Conservation (phyloP, 2,329 filamentous ascomycete species). For the Akanthomyces uredinophilus region DNA sequence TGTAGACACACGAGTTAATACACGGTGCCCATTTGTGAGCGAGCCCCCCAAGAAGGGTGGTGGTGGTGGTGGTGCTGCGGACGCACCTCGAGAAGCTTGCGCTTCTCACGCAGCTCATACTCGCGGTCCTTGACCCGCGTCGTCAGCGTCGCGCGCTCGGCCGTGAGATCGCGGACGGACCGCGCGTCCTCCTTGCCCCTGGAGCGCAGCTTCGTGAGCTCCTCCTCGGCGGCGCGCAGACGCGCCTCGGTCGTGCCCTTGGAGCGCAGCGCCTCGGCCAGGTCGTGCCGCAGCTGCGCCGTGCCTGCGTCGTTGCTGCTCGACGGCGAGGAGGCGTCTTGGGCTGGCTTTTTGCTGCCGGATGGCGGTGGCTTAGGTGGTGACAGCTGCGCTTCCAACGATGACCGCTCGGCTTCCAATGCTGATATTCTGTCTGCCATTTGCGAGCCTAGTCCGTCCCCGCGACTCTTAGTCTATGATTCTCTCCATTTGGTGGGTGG, state of each 20-base stretch:
- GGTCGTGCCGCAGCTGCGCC: constrained; percentile 59
- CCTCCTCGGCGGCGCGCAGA: constrained; percentile 56
- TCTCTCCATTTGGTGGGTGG: neutral
- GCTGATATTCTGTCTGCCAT: constrained; percentile 63
- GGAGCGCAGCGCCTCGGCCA: constrained; percentile 71
- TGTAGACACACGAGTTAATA: constrained; percentile 25
- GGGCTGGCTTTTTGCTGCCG: constrained; percentile 3
- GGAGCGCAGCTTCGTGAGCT: constrained; percentile 58
- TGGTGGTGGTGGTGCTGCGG: too few species aligned
- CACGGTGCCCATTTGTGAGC: too few species aligned
- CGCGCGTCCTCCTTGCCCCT: constrained; percentile 56
- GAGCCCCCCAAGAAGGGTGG: too few species aligned
- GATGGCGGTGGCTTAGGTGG: neutral
- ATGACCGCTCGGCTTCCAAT: constrained; percentile 54
- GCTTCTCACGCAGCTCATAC: constrained; percentile 79
- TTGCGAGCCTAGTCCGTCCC: constrained; percentile 49
- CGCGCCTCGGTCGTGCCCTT: constrained; percentile 62
- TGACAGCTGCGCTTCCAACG: constrained; percentile 28
- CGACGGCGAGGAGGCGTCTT: constrained; percentile 19
- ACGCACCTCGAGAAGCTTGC: constrained; percentile 68
- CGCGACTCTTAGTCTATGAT: constrained; percentile 17
- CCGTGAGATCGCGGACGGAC: constrained; percentile 56
- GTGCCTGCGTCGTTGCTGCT: constrained; percentile 28
- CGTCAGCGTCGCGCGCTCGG: constrained; percentile 56
- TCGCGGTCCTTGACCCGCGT: constrained; percentile 72